Evolutionary conservation across 176 grass and related monocot species (phyloP), one percentile per base, ranked within the genome.

Genomic region (Oryza longistaminata): DNA sequence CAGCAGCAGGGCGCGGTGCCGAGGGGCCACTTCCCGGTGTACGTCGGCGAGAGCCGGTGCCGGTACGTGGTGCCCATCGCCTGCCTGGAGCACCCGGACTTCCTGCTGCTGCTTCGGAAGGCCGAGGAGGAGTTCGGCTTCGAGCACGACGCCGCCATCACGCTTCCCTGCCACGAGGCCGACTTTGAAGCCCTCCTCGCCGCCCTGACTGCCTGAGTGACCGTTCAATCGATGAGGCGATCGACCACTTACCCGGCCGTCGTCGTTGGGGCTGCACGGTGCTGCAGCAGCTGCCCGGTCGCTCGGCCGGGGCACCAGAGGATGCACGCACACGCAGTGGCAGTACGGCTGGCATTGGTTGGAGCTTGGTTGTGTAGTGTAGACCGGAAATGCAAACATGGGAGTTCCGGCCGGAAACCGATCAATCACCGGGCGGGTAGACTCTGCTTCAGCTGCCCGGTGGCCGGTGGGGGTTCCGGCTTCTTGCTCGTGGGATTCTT

Each of bases 41-140:
- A 94, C 55, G 92, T 94, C 8, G 92, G 92, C 8, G 80, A 83
- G 83, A 75, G 82, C 49, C 77, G 83, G 78, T 84, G 83, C 52
- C 72, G 89, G 37, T 84, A 84, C 81, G 86, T 94, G 19, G 85
- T 94, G 8, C 92, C 89, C 2, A 91, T 94, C 65, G 83, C 89
- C 12, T 91, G 71, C 70, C 70, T 94, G 15, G 71, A n/a, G 62
- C 79, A 53, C 86, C 92, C 11, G 84, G 44, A 94, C 71, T 94
- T 94, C 84, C 89, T 89, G 37, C 66, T 66, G 55, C 84, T 94
- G 10, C 92, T 94, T 1, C 86, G 80, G 14, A 84, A 81, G 65
- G 89, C 92, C 64, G 92, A 91, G 77, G 92, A 94, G 80, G 92
- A 94, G 86, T 94, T 94, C 71, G 92, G 86, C 15, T 94, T 91